Evolutionary conservation across 768 basidiomycete species (phyloP).

Genomic region (Phanerochaete sordida): DNA sequence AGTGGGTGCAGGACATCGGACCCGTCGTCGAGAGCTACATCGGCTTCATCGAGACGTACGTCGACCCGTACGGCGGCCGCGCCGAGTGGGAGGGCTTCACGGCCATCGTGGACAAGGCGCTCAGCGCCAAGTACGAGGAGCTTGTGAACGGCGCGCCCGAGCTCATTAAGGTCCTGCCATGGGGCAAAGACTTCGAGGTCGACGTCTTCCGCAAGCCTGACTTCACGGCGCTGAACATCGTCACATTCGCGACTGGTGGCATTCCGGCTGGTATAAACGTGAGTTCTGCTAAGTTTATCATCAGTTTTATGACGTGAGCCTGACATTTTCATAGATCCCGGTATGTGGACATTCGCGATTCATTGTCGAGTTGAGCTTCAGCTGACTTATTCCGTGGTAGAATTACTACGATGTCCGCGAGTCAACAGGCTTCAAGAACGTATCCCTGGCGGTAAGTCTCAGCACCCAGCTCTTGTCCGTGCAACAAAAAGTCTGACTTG

Average conservation of each 20-base stretch:
- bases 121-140: constrained; percentile 77
- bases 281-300: constrained; percentile 19
- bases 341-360: constrained; percentile 31
- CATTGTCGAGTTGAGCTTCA: not conserved
- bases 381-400: constrained; percentile 28
- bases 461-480: not conserved
- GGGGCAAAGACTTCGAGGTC: constrained; percentile 56
- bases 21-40: constrained; percentile 89
- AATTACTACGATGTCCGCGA: constrained; percentile 87
- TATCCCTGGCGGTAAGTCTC: constrained; percentile 65
- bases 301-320: constrained; percentile 1
- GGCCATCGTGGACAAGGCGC: constrained; percentile 81
- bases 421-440: constrained; percentile 84
- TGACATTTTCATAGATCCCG: constrained; percentile 44
- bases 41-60: constrained; percentile 76
- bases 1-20: constrained; percentile 86
- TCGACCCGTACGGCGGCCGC: constrained; percentile 87
- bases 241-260: constrained; percentile 84
- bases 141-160: constrained; percentile 76
- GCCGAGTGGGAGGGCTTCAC: constrained; percentile 97
- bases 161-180: constrained; percentile 78
- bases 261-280: constrained; percentile 88
- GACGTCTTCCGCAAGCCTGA: constrained; percentile 79
- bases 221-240: constrained; percentile 80
- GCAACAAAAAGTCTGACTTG: not conserved